Evolutionary conservation across 78 protist genomes (phyloP).

Genomic region (Paratrimastix pyriformis): DNA sequence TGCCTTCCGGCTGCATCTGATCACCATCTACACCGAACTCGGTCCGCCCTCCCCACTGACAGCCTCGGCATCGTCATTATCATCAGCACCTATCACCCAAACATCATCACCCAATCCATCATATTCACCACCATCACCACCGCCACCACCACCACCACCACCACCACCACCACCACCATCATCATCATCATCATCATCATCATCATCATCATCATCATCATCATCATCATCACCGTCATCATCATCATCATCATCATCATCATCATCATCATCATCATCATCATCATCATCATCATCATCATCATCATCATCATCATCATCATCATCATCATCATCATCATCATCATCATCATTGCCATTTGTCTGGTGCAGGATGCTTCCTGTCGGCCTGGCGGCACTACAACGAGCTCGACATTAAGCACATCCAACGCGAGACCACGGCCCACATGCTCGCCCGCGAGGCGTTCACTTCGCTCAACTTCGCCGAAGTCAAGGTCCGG

Average conservation of each 20-base stretch:
- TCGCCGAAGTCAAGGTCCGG: no score
- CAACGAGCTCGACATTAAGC: no score
- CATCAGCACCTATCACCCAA: no score
- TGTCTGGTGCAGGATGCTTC: not conserved
- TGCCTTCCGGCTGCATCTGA: no score
- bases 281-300: not conserved
- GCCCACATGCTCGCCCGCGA: no score
- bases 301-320: conserved; percentile 1
- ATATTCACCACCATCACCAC: not conserved
- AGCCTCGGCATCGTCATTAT: no score
- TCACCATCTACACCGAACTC: no score
- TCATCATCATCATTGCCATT: not conserved
- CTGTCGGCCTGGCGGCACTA: no score
- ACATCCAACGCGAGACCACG: no score
- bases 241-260: not conserved
- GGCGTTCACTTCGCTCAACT: no score
- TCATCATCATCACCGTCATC: not conserved
- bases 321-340: conserved; percentile 10
- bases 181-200: not conserved
- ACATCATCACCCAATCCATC: not conserved
- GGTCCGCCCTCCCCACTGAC: no score
- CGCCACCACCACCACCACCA: not conserved
- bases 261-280: not conserved
- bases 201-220: not conserved
- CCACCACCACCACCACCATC: not conserved